Evolutionary conservation across 495 filamentous ascomycete species (phyloP), one percentile per base, ranked within the genome.

Genomic region (Ramalina intermedia): DNA sequence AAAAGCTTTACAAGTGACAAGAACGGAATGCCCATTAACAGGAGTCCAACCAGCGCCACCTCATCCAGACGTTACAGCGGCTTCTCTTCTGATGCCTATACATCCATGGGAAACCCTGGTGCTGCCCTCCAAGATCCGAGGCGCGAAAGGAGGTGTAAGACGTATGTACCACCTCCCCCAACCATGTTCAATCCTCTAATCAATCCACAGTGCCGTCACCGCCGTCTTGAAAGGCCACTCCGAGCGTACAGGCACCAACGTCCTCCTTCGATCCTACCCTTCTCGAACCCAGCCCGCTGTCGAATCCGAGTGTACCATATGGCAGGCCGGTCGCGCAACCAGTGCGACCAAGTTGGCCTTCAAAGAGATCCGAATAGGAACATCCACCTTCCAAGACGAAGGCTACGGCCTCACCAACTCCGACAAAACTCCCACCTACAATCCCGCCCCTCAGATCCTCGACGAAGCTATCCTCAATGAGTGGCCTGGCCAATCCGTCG

Each of bases 251-350:
- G 78, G 75, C 13, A 65, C 73, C 8, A 72, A 87, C 0, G 79
- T 81, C 2, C 62, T 98, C 45, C 67, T 98, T 43, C 81, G 91
- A 27, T 95, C 91, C 9, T 98, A 96, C 58, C 89, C 94, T 55
- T 96, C 93, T 21, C 77, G 87, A 52, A 87, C 83, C 62, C 90
- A 96, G 63, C 82, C 87, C 0, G 75, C 86, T 4, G 83, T 89
- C 0, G 87, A 93, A 61, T 85, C 85, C 50, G 80, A 93, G 56
- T 94, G 87, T 63, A 93, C 76, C 13, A 86, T 98, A 46, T 98
- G 91, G 91, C 76, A 98, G 63, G 91, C 91, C 4, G 91, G 91
- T 7, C 79, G 93, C 37, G 91, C 91, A n/a, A 98, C 91, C 2
- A 85, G 75, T 44, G 88, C 91, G 3, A 94, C 86, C 3, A 87